phyloP scores from a whole-genome alignment of 78 protist genomes.

The Chrysochromulina parva region DNA sequence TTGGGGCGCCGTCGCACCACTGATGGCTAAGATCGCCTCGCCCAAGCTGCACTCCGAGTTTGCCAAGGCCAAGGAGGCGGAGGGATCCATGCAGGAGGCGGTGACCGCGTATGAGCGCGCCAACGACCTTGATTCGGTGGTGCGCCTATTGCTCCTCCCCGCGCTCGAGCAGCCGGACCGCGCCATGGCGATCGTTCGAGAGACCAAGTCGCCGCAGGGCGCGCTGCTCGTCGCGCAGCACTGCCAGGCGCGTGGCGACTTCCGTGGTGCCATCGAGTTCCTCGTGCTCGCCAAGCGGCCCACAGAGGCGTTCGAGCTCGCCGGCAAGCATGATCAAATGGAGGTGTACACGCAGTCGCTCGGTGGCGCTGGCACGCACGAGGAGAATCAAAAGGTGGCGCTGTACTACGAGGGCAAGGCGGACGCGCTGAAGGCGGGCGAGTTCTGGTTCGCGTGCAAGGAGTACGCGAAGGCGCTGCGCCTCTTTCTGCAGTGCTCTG shows the following conservation, averaged over 20 bases:
- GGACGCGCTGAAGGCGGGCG: conserved; percentile 25
- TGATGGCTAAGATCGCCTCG: conserved; percentile 44
- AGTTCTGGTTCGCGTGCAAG: conserved; percentile 6
- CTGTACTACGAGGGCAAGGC: conserved; percentile 34
- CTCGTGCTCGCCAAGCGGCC: conserved; percentile 38
- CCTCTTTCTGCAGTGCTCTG: conserved; percentile 28
- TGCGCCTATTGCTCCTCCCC: conserved; percentile 57
- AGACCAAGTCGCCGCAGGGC: conserved; percentile 45
- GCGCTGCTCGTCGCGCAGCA: conserved; percentile 59
- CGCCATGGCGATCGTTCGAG: conserved; percentile 68
- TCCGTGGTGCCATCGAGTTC: conserved; percentile 64
- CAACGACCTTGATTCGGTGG: conserved; percentile 55
- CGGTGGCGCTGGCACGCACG: conserved; percentile 42
- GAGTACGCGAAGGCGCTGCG: conserved; percentile 44
- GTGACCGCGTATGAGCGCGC: conserved; percentile 39
- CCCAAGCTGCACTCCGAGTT: conserved; percentile 62
- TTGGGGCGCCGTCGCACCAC: conserved; percentile 10
- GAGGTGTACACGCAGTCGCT: conserved; percentile 39
- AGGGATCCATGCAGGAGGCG: conserved; percentile 19
- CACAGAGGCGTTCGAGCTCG: conserved; percentile 69
- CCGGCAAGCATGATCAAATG: conserved; percentile 39
- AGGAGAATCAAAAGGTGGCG: conserved; percentile 47
- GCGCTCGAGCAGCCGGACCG: conserved; percentile 35
- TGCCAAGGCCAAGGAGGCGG: conserved; percentile 64
- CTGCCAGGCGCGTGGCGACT: conserved; percentile 46